Evolutionary conservation across 2,329 filamentous ascomycete species (phyloP).

Genomic region (Chrysoporthe cubensis): DNA sequence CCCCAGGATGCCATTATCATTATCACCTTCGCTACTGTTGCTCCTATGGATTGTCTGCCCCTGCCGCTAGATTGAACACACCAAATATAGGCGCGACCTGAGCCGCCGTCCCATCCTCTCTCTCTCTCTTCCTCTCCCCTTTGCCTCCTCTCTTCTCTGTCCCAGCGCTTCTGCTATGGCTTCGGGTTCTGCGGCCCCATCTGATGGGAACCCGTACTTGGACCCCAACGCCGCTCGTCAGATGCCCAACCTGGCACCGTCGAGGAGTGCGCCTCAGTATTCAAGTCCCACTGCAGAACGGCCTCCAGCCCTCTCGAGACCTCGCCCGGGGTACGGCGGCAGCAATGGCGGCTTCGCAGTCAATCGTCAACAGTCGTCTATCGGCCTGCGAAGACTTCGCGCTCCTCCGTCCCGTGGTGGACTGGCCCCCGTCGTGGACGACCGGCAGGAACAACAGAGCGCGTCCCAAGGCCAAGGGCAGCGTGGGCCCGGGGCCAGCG

Average conservation of each 20-base stretch:
- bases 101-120: not conserved
- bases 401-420: slow-evolving; percentile 1
- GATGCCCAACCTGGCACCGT: slow-evolving; percentile 13
- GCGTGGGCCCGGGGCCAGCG: not conserved
- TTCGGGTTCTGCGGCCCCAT: not conserved
- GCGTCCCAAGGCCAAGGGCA: not conserved
- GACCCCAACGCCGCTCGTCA: slow-evolving; percentile 11
- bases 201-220: slow-evolving; percentile 26
- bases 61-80: not conserved
- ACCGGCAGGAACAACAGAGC: slow-evolving; percentile 8
- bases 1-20: not conserved
- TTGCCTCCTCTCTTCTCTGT: not conserved
- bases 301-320: slow-evolving; percentile 12
- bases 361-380: slow-evolving; percentile 27
- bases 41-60: not conserved
- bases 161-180: not conserved
- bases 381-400: slow-evolving; percentile 26
- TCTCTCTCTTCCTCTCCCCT: not conserved
- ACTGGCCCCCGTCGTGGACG: slow-evolving; percentile 2
- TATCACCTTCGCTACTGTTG: not conserved
- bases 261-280: slow-evolving; percentile 10
- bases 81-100: not conserved
- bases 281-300: slow-evolving; percentile 15
- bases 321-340: not conserved
- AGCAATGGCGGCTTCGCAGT: not conserved